Evolutionary conservation across 1,139 yeast species (phyloP).

Genomic region (Geotrichum bryndzae): DNA sequence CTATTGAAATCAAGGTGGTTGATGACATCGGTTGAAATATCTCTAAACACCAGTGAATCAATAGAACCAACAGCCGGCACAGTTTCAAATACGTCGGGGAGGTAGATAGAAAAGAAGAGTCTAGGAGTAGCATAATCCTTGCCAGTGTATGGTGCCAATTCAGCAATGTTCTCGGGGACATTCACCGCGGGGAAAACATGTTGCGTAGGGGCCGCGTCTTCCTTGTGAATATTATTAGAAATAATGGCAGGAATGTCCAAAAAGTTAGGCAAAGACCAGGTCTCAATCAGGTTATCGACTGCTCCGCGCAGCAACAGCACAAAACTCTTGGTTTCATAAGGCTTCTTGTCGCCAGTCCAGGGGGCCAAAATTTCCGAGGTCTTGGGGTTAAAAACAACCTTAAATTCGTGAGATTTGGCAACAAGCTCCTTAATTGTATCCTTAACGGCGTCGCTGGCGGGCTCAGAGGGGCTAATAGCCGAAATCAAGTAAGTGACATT

Average conservation of each 20-base stretch:
- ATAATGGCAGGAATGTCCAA: conserved; percentile 12
- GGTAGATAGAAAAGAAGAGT: conserved; percentile 59
- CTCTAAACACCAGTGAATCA: conserved; percentile 62
- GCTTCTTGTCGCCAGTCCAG: conserved; percentile 41
- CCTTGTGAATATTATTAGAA: conserved; percentile 14
- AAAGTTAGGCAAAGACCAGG: conserved; percentile 5
- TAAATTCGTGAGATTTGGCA: conserved; percentile 22
- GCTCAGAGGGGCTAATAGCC: conserved; percentile 5
- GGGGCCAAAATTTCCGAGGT: conserved; percentile 36
- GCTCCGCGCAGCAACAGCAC: conserved; percentile 52
- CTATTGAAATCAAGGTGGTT: conserved; percentile 83
- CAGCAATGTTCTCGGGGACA: conserved; percentile 27
- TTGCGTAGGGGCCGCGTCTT: conserved; percentile 21
- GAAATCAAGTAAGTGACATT: conserved; percentile 54
- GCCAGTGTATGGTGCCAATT: conserved; percentile 16
- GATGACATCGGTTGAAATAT: conserved; percentile 66
- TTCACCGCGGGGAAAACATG: conserved; percentile 40
- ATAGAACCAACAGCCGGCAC: conserved; percentile 63
- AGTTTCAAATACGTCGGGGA: conserved; percentile 54
- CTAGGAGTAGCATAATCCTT: conserved; percentile 43
- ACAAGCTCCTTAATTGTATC: conserved; percentile 18
- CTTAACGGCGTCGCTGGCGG: conserved; percentile 10
- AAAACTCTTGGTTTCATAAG: conserved; percentile 51
- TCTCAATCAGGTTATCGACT: conserved; percentile 20
- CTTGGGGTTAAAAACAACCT: conserved; percentile 14